Conservation (phyloP, 2,329 filamentous ascomycete genomes). For the Hymenoscyphus fraxineus region DNA sequence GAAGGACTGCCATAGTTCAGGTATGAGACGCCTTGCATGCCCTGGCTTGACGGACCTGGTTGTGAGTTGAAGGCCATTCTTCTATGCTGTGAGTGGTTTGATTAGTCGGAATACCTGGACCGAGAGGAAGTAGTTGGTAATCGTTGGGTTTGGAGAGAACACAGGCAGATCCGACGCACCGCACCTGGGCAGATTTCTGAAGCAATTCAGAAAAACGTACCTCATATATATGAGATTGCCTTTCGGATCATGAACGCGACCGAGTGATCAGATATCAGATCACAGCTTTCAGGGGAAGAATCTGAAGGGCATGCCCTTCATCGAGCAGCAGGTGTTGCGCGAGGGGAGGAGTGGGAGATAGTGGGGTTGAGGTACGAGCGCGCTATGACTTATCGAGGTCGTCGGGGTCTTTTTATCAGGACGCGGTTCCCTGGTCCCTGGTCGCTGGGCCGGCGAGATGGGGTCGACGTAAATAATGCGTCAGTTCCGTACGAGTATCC, state of each 20-base stretch:
- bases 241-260: neutral
- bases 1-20: slow-evolving; percentile 21
- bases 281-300: neutral
- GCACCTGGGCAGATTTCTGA: neutral
- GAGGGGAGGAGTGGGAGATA: neutral
- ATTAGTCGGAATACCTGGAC: neutral
- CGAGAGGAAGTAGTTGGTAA: neutral
- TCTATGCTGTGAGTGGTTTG: neutral
- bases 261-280: neutral
- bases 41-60: slow-evolving; percentile 16
- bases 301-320: neutral
- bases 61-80: slow-evolving; percentile 25
- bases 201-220: neutral
- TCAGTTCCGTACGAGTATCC: neutral
- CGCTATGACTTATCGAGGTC: slow-evolving; percentile 1
- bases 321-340: neutral
- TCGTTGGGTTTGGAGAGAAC: neutral
- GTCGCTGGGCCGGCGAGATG: neutral
- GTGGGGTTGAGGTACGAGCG: neutral
- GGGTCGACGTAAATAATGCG: neutral
- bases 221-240: neutral
- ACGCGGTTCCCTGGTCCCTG: neutral
- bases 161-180: neutral
- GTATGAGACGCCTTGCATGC: slow-evolving; percentile 14
- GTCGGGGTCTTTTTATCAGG: neutral